Base-by-base conservation (phyloP, 495 filamentous ascomycete genomes). In the Cairneyella variabilis region DNA sequence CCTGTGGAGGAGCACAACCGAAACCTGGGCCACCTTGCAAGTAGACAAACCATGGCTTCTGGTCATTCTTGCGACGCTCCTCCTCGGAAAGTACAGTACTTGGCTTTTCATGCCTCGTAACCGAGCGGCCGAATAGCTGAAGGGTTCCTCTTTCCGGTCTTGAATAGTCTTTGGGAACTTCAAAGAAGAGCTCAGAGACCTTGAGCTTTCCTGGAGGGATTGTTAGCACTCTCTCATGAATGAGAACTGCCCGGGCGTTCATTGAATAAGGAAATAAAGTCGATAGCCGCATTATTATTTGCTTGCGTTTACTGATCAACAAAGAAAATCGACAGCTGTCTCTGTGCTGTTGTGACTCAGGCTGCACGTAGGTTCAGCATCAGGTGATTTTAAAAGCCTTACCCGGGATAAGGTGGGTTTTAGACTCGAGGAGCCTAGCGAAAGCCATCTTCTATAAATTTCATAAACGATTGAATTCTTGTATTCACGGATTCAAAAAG, bases 141-240 rank as follows among this genome's bases (percentile, higher is more conserved):
- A 96, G 61, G 4, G 64, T 80, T 16, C 79, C 82, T n/a, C 71
- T 69, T 0, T 67, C 64, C 16, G 83, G 86, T n/a, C 78, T 77
- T 52, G 73, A 64, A 66, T 95, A 83, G 66, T 93, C 86, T 46
- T 82, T 71, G 28, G 90, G 89, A 9, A 96, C 89, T 59, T 90
- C 82, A 63, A 96, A 96, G 72, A 89, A 86, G 50, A 90, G 76
- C 65, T 95, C 90, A 1, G 83, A 84, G 40, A 95, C 78, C 39
- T 77, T 77, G 8, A 95, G 71, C 64, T 84, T 88, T 27, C 90
- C 90, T 90, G 53, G 6, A 18, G 14, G 11, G 16, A 32, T 23
- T 47, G 37, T 52, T 23, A 48, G 23, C 23, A 18, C 37, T 54
- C 26, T 38, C 36, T 38, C 5, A 6, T 38, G 36, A 2, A 4